These are phyloP conservation scores for Stipa capillata DNA, from an alignment of 176 grass and related monocot species.

Conservation along the genomic window DNA sequence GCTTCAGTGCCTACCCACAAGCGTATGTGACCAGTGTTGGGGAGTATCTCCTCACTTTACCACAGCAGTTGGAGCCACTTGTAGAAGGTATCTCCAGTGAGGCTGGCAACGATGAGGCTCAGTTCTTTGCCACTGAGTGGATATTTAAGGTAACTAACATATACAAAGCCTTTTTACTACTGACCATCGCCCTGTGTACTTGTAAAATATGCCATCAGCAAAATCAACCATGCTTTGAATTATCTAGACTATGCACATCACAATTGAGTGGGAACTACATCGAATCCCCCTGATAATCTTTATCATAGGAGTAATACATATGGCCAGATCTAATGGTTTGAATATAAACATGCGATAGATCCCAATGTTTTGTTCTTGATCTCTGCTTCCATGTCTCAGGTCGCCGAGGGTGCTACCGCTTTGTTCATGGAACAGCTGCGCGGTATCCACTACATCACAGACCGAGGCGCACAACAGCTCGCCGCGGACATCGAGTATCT, in stretches of 20 bases:
- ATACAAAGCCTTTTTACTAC: too few species aligned
- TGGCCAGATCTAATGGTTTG: not conserved
- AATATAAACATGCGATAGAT: not conserved
- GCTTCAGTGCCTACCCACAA: conserved; percentile 95
- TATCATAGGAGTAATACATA: not conserved
- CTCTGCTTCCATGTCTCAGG: conserved; percentile 34
- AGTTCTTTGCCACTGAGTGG: conserved; percentile 97
- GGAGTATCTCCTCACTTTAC: conserved; percentile 97
- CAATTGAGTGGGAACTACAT: not conserved
- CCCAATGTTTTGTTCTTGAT: not conserved
- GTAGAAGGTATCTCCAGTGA: conserved; percentile 78
- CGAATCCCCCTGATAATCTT: not conserved
- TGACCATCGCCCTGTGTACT: not conserved
- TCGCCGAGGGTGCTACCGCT: conserved; percentile 73
- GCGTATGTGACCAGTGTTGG: conserved; percentile 83
- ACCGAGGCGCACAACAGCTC: conserved; percentile 73
- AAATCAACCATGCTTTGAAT: not conserved
- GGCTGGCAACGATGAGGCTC: conserved; percentile 72
- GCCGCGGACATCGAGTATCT: conserved; percentile 90
- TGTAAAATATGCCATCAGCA: not conserved
- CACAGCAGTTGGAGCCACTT: conserved; percentile 89
- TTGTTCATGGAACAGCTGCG: conserved; percentile 95
- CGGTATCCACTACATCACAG: conserved; percentile 80
- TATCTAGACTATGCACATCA: not conserved
- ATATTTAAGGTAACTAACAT: conserved; percentile 85